A percentile compares a stretch with the other conserved stretches of the same genome.
phyloP scores from a whole-genome alignment of 371 early-diverging fungal genomes.

The Dinochytrium kinnereticum region DNA sequence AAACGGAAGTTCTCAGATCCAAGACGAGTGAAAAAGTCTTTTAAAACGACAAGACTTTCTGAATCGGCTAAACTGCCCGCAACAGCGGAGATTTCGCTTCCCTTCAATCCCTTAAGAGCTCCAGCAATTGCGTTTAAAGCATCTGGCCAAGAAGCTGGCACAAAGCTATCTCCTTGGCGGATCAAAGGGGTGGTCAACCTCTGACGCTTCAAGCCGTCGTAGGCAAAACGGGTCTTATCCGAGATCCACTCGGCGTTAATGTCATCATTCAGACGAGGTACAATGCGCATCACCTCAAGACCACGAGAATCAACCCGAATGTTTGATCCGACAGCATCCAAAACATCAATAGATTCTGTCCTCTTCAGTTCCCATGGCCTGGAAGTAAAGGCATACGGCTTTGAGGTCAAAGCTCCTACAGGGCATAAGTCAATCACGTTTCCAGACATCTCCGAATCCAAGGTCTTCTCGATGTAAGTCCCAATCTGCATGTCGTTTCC shows the following conservation, averaged over 20 bases:
- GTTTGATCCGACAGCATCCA: slow-evolving; percentile 93
- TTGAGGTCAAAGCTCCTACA: slow-evolving; percentile 96
- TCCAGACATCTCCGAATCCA: slow-evolving; percentile 95
- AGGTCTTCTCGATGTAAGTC: slow-evolving; percentile 89
- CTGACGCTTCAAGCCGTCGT: slow-evolving; percentile 94
- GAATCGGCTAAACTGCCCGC: slow-evolving; percentile 96
- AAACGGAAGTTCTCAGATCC: slow-evolving; percentile 85
- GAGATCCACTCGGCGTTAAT: slow-evolving; percentile 99
- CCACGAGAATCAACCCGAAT: slow-evolving; percentile 97
- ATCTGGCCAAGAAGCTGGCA: slow-evolving; percentile 84
- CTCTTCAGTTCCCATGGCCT: slow-evolving; percentile 98
- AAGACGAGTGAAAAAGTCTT: slow-evolving; percentile 88
- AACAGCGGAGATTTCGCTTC: slow-evolving; percentile 73
- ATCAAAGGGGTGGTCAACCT: slow-evolving; percentile 91
- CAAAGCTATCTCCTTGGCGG: slow-evolving; percentile 83
- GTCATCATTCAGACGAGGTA: slow-evolving; percentile 94
- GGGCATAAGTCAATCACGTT: slow-evolving; percentile 98
- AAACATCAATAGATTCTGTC: slow-evolving; percentile 94
- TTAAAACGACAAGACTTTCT: slow-evolving; percentile 77
- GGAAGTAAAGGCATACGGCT: slow-evolving; percentile 93
- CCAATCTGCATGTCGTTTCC: slow-evolving; percentile 98
- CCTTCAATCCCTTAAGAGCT: slow-evolving; percentile 65
- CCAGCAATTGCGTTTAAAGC: slow-evolving; percentile 79
- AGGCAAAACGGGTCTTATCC: slow-evolving; percentile 96
- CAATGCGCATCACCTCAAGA: slow-evolving; percentile 93